phyloP scores from a whole-genome alignment of 495 filamentous ascomycete genomes.

The Massariosphaeria phaeospora region DNA sequence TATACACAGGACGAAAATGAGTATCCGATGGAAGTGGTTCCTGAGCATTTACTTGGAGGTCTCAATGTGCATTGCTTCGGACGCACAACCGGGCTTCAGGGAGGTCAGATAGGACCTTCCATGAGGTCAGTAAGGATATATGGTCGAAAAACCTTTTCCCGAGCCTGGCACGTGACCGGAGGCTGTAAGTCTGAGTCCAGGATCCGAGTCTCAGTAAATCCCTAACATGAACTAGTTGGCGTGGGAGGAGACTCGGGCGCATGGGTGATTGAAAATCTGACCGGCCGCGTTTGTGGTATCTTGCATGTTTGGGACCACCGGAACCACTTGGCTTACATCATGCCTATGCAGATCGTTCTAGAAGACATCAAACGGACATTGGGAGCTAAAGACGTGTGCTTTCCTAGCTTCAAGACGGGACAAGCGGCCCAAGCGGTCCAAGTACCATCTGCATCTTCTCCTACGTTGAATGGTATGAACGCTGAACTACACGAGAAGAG shows the following conservation, averaged over 20 bases:
- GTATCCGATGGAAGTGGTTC: conserved; percentile 37
- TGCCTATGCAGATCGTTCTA: conserved; percentile 84
- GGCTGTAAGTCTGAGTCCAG: conserved; percentile 55
- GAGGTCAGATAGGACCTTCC: conserved; percentile 63
- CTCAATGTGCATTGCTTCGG: conserved; percentile 79
- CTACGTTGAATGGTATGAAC: no score
- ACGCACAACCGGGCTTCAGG: conserved; percentile 79
- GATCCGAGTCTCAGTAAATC: neutral
- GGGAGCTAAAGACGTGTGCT: conserved; percentile 48
- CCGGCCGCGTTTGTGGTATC: conserved; percentile 76
- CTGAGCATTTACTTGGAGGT: conserved; percentile 51
- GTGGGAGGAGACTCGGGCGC: conserved; percentile 86
- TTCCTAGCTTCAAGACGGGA: conserved; percentile 44
- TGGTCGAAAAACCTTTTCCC: conserved; percentile 71
- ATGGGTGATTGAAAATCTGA: conserved; percentile 78
- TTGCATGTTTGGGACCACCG: conserved; percentile 76
- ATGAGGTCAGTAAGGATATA: conserved; percentile 76
- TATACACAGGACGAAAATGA: conserved; percentile 26
- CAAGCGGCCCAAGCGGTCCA: neutral
- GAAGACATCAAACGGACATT: conserved; percentile 75
- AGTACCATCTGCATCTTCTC: neutral
- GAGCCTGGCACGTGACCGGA: conserved; percentile 71
- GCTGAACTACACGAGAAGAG: no score
- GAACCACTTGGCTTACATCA: conserved; percentile 73
- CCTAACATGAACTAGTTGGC: conserved; percentile 31